phyloP scores from a whole-genome alignment of 257 asterid genomes.

The Solanum megistacrolobum region DNA sequence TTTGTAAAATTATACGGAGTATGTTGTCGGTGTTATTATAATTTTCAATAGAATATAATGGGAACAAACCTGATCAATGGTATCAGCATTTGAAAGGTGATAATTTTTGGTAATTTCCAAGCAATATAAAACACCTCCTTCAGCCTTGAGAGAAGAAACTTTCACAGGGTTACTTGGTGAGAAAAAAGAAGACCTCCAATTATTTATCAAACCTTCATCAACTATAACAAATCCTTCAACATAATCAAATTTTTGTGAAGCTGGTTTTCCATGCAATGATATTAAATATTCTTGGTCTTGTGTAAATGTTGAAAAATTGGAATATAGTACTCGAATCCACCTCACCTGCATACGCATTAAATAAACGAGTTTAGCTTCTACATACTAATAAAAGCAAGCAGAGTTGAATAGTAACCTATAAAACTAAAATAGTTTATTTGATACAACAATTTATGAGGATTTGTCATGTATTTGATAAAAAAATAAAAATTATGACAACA shows the following conservation, averaged over 20 bases:
- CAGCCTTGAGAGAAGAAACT: constrained; percentile 39
- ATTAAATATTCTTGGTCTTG: constrained; percentile 68
- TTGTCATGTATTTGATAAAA: not conserved
- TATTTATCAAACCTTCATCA: constrained; percentile 64
- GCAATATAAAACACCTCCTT: constrained; percentile 61
- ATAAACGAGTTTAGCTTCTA: not conserved
- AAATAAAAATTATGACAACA: not conserved
- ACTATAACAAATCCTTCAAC: constrained; percentile 78
- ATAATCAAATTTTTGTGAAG: constrained; percentile 43
- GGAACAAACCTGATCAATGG: constrained; percentile 37
- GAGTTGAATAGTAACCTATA: not conserved
- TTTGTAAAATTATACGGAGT: not conserved
- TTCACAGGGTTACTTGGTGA: constrained; percentile 64
- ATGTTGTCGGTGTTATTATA: not conserved
- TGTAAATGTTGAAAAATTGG: constrained; percentile 50
- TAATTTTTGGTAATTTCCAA: constrained; percentile 65
- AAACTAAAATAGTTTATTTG: not conserved
- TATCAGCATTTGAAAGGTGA: constrained; percentile 20
- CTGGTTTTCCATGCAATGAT: constrained; percentile 36
- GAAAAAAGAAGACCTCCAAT: constrained; percentile 79
- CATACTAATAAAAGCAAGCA: not conserved
- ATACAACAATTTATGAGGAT: not conserved
- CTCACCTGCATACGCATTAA: constrained; percentile 38
- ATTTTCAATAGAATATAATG: not conserved
- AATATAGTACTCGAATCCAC: constrained; percentile 72